Percentiles rank a stretch among this genome's conserved stretches.
These are phyloP conservation scores for Apiotrichum montevideense DNA, from an alignment of 1,284 basidiomycete species.

Conservation along the genomic window DNA sequence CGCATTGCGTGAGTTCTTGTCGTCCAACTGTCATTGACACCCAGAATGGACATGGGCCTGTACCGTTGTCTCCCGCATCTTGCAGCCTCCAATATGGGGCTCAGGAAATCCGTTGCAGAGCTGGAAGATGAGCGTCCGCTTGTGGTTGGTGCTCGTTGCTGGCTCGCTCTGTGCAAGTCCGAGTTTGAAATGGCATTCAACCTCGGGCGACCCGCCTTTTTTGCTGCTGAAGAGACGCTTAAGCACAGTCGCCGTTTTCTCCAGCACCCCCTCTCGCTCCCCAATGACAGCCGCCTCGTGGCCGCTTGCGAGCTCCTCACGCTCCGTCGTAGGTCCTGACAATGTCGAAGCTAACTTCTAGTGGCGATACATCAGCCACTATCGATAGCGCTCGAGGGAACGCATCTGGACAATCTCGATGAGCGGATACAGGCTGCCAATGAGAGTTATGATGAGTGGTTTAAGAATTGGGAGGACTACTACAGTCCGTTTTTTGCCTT, in stretches of 20 bases:
- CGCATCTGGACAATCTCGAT: conserved; percentile 34
- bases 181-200: conserved; percentile 56
- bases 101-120: conserved; percentile 53
- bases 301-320: conserved; percentile 57
- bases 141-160: conserved; percentile 70
- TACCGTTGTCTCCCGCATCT: conserved; percentile 80
- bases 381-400: conserved; percentile 24
- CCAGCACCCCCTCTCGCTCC: conserved; percentile 75
- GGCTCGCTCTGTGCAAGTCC: conserved; percentile 78
- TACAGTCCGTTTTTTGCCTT: conserved; percentile 15
- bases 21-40: neutral
- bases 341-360: neutral
- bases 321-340: conserved; percentile 24
- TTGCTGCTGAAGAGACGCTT: conserved; percentile 81
- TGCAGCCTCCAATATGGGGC: conserved; percentile 61
- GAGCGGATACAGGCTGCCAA: conserved; percentile 36
- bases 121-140: conserved; percentile 64
- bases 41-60: conserved; percentile 69
- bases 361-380: conserved; percentile 37
- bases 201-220: conserved; percentile 74
- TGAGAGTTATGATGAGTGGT: conserved; percentile 34
- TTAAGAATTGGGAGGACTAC: conserved; percentile 40
- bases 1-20: conserved; percentile 59
- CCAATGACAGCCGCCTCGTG: conserved; percentile 84
- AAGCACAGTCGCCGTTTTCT: conserved; percentile 66